A percentile compares a stretch with the other conserved stretches of the same genome.
These are phyloP conservation scores for Penicillium silybi DNA, from an alignment of 495 filamentous ascomycete species.

Conservation along the genomic window DNA sequence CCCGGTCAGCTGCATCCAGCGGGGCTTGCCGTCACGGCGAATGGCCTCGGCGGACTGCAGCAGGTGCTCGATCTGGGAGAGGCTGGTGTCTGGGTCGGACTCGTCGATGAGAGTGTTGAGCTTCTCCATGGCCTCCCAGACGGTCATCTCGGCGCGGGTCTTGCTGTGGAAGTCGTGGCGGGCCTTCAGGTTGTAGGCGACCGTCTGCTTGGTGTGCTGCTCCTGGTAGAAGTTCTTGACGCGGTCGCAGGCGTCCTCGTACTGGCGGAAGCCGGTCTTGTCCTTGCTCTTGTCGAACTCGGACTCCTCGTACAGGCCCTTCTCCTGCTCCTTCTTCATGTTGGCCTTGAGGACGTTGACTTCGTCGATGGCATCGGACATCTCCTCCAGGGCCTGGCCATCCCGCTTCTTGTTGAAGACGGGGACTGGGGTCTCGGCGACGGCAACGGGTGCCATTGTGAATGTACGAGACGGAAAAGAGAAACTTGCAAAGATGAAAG, in stretches of 20 bases:
- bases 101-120: constrained; percentile 87
- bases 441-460: constrained; percentile 35
- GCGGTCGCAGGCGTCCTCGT: constrained; percentile 70
- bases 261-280: constrained; percentile 77
- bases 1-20: constrained; percentile 88
- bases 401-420: constrained; percentile 44
- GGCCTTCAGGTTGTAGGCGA: constrained; percentile 76
- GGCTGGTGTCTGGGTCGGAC: constrained; percentile 79
- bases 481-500: background rate
- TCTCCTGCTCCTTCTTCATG: constrained; percentile 39
- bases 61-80: constrained; percentile 84
- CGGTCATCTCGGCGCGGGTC: constrained; percentile 67
- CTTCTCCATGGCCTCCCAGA: constrained; percentile 90
- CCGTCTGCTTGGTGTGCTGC: constrained; percentile 80
- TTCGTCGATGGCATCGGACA: constrained; percentile 74
- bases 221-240: constrained; percentile 81
- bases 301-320: constrained; percentile 56
- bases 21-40: constrained; percentile 79
- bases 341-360: constrained; percentile 72
- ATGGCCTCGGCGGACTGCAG: constrained; percentile 85
- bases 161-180: constrained; percentile 66
- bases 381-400: constrained; percentile 71
- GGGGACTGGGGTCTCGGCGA: constrained; percentile 20
- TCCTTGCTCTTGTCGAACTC: constrained; percentile 74
- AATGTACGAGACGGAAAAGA: background rate